Evolutionary conservation across 306 rosid genomes (phyloP).

Genomic region (Prunus davidiana): DNA sequence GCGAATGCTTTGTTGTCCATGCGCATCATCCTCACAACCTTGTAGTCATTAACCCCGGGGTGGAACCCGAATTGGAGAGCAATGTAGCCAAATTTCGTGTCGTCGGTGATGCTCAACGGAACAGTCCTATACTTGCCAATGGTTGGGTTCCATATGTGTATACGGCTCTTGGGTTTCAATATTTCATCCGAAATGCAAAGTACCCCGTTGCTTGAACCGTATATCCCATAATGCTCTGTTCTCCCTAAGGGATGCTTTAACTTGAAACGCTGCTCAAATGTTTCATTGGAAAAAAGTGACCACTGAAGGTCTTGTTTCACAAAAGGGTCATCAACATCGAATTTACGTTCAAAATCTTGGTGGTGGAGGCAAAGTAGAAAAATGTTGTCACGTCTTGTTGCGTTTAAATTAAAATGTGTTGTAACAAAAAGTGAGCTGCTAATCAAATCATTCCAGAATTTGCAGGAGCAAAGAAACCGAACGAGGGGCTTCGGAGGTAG

Average conservation of each 20-base stretch:
- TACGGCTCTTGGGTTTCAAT: not conserved
- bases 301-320: not conserved
- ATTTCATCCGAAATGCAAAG: not conserved
- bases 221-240: not conserved
- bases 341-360: not conserved
- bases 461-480: not conserved
- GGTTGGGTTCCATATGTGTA: constrained; percentile 4
- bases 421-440: not conserved
- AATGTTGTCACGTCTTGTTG: not conserved
- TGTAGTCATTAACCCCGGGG: not conserved
- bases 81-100: not conserved
- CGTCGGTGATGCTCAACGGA: not conserved
- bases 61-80: constrained; percentile 8
- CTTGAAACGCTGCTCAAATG: not conserved
- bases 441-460: not conserved
- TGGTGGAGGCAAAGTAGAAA: constrained; percentile 1
- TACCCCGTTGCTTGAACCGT: not conserved
- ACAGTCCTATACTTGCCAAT: not conserved
- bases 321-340: not conserved
- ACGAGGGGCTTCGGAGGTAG: not conserved
- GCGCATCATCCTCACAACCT: not conserved
- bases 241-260: not conserved
- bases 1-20: not conserved
- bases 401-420: not conserved
- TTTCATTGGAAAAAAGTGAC: not conserved